A percentile compares a stretch with the other conserved stretches of the same genome.
These are phyloP conservation scores for Mycosphaerelloides madeirae DNA, from an alignment of 2,329 filamentous ascomycete species.

Conservation along the genomic window DNA sequence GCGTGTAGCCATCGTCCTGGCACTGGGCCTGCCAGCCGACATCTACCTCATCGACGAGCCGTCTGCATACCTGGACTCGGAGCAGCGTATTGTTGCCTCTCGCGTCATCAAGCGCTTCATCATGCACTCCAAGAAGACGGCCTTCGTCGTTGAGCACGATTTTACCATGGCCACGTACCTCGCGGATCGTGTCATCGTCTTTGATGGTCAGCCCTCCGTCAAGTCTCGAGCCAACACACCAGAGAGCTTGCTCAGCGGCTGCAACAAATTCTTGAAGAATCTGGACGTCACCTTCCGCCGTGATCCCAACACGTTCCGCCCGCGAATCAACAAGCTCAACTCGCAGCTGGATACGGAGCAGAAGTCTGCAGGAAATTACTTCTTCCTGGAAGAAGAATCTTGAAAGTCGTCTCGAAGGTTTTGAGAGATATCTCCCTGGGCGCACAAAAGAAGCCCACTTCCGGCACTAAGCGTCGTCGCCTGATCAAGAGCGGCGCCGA, in stretches of 20 bases:
- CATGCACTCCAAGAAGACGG: conserved; percentile 99
- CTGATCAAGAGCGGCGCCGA: conserved; percentile 42
- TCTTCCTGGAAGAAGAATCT: conserved; percentile 89
- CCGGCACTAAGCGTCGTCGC: conserved; percentile 29
- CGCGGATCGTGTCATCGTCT: conserved; percentile 95
- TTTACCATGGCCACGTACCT: conserved; percentile 91
- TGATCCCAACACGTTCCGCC: conserved; percentile 91
- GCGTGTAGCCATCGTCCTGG: conserved; percentile 94
- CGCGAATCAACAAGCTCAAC: conserved; percentile 96
- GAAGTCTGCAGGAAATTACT: conserved; percentile 91
- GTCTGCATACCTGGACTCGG: conserved; percentile 93
- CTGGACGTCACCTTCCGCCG: conserved; percentile 97
- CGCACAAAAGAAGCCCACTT: conserved; percentile 5
- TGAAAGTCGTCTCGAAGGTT: conserved; percentile 56
- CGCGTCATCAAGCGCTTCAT: conserved; percentile 99
- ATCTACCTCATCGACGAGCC: conserved; percentile 99
- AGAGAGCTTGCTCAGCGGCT: conserved; percentile 88
- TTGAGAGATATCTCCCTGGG: conserved; percentile 6
- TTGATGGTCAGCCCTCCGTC: conserved; percentile 88
- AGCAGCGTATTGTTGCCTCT: conserved; percentile 96
- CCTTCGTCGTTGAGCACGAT: conserved; percentile 99
- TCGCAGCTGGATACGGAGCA: conserved; percentile 97
- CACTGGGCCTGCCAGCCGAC: conserved; percentile 92
- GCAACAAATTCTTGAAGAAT: conserved; percentile 95
- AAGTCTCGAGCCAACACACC: conserved; percentile 83